These are phyloP conservation scores for Cladosporium cucumerinum DNA, from an alignment of 2,329 filamentous ascomycete species.

Conservation along the genomic window DNA sequence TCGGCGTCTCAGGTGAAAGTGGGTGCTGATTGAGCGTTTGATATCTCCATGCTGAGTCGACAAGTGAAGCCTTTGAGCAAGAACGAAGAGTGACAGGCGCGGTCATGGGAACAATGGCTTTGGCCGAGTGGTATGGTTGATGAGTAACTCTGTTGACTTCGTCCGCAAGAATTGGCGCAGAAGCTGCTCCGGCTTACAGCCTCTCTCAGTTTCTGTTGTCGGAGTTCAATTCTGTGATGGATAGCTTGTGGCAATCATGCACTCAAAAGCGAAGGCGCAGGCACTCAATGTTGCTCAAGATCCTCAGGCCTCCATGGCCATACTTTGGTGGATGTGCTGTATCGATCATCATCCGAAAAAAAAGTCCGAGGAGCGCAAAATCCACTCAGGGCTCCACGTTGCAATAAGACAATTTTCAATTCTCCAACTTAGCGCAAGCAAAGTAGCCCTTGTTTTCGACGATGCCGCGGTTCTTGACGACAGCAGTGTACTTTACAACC, in stretches of 20 bases:
- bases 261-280: background rate
- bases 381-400: background rate
- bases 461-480: constrained; percentile 87
- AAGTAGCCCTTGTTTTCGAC: constrained; percentile 99
- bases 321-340: background rate
- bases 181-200: background rate
- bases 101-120: background rate
- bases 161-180: background rate
- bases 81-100: background rate
- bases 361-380: background rate
- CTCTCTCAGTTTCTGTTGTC: background rate
- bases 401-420: background rate
- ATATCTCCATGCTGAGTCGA: background rate
- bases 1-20: background rate
- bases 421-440: constrained; percentile 68
- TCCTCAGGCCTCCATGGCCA: background rate
- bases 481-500: constrained; percentile 96
- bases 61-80: background rate
- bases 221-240: background rate
- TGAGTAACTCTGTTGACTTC: background rate
- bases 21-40: background rate
- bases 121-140: background rate
- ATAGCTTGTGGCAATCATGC: background rate
- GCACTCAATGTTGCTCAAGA: background rate
- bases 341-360: background rate